Evolutionary conservation across 2,329 filamentous ascomycete genomes (phyloP), one percentile per base, ranked within the genome.

Genomic region (Albifimbria verrucaria): DNA sequence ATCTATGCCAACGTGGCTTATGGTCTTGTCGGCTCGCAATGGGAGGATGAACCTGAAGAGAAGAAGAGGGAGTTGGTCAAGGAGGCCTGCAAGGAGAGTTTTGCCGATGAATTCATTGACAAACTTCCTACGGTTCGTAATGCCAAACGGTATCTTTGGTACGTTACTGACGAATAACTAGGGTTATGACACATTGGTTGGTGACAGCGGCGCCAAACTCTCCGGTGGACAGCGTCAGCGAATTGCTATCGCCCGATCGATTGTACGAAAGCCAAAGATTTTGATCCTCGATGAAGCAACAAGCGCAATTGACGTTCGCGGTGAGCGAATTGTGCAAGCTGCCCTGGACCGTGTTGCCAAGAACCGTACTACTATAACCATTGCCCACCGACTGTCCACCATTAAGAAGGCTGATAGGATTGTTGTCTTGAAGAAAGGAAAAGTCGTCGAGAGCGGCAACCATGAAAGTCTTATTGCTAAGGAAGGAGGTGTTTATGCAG

Each of bases 201-300:
- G 90, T 1, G 89, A 93, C 63, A 81, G 81, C 24, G 90, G 90
- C 4, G 86, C 88, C 47, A 90, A 89, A 65, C 74, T 95, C 1
- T 91, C 87, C 11, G 88, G 90, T n/a, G 91, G 91, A 1, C 90
- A 96, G 66, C 82, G 89, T n/a, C 90, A 95, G 66, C 82, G 91
- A 5, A 79, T 95, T 22, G 88, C 89, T 2, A 92, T 92, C 56
- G 88, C 89, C 1, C 78, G 89, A 25, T 86, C 85, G 39, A 90
- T 93, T 55, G 79, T 92, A 46, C 83, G 87, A 53, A 77, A 86
- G 55, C 89, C 89, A 0, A 78, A 79, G 15, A 89, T 90, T 41
- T 75, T 91, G 3, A 85, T 92, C 32, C 75, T 94, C 7, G 88
- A 94, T 62, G 88, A 93, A 68, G 89, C 89, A 1, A 92, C 88